Conservation (phyloP, 148 eudicot species). For the Amaranthus palmeri region DNA sequence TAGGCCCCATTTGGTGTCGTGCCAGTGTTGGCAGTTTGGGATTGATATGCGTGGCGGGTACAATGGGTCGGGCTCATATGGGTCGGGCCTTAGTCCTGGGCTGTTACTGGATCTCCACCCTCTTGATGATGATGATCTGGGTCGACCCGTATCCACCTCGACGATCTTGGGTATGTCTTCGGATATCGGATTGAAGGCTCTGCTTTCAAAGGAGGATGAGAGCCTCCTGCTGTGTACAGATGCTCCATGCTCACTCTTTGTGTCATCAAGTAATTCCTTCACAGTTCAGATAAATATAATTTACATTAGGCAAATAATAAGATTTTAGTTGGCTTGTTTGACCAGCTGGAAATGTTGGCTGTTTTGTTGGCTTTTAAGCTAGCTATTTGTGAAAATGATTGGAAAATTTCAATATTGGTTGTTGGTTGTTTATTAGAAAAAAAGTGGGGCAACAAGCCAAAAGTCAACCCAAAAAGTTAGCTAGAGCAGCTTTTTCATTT, state of each 20-base stretch:
- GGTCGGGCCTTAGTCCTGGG: slow-evolving; percentile 25
- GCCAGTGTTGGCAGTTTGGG: slow-evolving; percentile 39
- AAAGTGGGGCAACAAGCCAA: no score
- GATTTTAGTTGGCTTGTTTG: no score
- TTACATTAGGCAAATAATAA: background rate
- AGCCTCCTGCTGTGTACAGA: slow-evolving; percentile 59
- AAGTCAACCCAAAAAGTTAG: no score
- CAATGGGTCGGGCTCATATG: slow-evolving; percentile 34
- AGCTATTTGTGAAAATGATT: no score
- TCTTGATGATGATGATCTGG: slow-evolving; percentile 32
- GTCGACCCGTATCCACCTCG: slow-evolving; percentile 60
- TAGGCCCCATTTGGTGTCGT: slow-evolving; percentile 44
- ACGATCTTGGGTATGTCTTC: slow-evolving; percentile 67
- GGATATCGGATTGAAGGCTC: slow-evolving; percentile 26
- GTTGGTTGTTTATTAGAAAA: no score
- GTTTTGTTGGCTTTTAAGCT: no score
- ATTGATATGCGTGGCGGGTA: slow-evolving; percentile 38
- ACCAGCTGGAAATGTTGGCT: no score
- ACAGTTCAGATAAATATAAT: background rate
- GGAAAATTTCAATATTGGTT: no score
- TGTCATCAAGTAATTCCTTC: slow-evolving; percentile 55
- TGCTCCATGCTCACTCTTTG: slow-evolving; percentile 40
- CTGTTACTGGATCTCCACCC: slow-evolving; percentile 17
- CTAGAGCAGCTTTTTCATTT: no score
- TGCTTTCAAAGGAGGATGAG: slow-evolving; percentile 58